phyloP scores from a whole-genome alignment of 805 yeast species.

The Candida tammaniensis region DNA sequence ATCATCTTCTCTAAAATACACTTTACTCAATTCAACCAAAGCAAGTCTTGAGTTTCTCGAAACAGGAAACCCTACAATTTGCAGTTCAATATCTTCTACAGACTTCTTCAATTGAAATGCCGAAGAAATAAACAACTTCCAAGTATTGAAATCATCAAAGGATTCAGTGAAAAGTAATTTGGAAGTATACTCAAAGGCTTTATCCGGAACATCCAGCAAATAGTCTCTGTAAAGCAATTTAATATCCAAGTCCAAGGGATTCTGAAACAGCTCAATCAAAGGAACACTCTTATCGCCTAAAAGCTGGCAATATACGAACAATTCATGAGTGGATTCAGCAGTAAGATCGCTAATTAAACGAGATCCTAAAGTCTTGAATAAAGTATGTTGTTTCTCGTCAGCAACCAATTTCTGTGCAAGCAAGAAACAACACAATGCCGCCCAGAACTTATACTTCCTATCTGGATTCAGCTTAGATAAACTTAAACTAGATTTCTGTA shows the following conservation, averaged over 20 bases:
- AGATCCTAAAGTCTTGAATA: conserved; percentile 61
- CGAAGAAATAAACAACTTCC: conserved; percentile 56
- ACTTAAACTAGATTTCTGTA: conserved; percentile 53
- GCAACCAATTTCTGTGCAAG: conserved; percentile 27
- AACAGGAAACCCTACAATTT: conserved; percentile 10
- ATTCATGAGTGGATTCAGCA: conserved; percentile 65
- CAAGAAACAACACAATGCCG: conserved; percentile 52
- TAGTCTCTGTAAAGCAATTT: conserved; percentile 52
- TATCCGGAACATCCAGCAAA: conserved; percentile 43
- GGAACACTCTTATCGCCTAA: conserved; percentile 5
- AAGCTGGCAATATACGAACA: conserved; percentile 50
- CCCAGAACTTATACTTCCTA: conserved; percentile 46
- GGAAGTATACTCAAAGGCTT: conserved; percentile 39
- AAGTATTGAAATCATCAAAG: conserved; percentile 76
- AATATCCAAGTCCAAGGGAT: conserved; percentile 58
- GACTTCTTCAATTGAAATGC: conserved; percentile 31
- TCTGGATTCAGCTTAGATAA: conserved; percentile 25
- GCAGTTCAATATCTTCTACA: conserved; percentile 25
- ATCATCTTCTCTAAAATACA: conserved; percentile 21
- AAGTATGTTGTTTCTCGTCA: conserved; percentile 41
- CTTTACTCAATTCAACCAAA: conserved; percentile 21
- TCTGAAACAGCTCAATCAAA: conserved; percentile 11
- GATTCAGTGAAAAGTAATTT: conserved; percentile 43
- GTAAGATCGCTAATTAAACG: conserved; percentile 51
- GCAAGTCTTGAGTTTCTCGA: conserved; percentile 31